Evolutionary conservation across 331 rosid species (phyloP).

Genomic region (Stylosanthes scabra): DNA sequence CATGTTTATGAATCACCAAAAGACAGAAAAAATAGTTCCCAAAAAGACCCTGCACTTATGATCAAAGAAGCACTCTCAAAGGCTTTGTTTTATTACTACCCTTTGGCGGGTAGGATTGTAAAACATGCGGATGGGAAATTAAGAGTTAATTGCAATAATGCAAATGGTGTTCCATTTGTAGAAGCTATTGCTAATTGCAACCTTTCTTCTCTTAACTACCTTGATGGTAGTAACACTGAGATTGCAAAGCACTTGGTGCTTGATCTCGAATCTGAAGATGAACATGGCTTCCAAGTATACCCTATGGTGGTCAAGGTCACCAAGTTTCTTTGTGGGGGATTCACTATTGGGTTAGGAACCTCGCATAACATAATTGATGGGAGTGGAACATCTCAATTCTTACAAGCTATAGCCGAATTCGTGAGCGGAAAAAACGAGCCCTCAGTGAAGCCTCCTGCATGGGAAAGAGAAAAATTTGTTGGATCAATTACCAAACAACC

Average conservation of each 20-base stretch:
- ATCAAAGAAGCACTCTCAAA: conserved; percentile 45
- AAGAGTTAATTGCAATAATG: conserved; percentile 35
- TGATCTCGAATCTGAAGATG: conserved; percentile 16
- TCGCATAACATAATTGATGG: conserved; percentile 42
- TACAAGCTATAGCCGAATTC: conserved; percentile 37
- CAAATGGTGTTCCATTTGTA: conserved; percentile 45
- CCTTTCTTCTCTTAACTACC: conserved; percentile 43
- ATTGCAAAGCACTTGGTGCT: conserved; percentile 17
- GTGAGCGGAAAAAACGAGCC: conserved; percentile 29
- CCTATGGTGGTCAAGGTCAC: conserved; percentile 40
- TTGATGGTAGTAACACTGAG: conserved; percentile 33
- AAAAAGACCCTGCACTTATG: conserved; percentile 12
- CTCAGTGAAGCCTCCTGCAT: conserved; percentile 27
- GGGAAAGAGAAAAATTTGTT: conserved; percentile 38
- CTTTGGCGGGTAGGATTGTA: conserved; percentile 45
- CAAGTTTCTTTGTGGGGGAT: conserved; percentile 40
- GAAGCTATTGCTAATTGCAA: conserved; percentile 39
- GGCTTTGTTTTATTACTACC: conserved; percentile 38
- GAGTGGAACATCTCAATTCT: conserved; percentile 28
- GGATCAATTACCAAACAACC: conserved; percentile 10
- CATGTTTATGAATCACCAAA: background rate
- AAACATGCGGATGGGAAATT: conserved; percentile 37
- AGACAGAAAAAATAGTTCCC: background rate
- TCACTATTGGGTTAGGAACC: conserved; percentile 32
- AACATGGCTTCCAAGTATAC: background rate